phyloP scores from a whole-genome alignment of 176 grass and related monocot species.

The Aegilops umbellulata region DNA sequence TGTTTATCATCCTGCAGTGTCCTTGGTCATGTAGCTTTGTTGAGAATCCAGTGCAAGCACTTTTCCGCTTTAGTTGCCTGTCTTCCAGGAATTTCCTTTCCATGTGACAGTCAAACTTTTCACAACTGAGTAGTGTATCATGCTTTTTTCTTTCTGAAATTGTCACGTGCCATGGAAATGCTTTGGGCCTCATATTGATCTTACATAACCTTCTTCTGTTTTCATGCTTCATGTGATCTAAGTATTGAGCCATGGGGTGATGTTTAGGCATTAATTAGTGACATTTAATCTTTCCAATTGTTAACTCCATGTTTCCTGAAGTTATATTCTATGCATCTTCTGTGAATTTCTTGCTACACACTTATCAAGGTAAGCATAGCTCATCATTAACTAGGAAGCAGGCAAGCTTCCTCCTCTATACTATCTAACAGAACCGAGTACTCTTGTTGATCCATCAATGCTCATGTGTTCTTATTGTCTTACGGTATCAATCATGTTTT shows the following conservation, averaged over 20 bases:
- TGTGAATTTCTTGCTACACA: background rate
- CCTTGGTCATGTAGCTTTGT: background rate
- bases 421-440: background rate
- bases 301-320: background rate
- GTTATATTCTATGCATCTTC: background rate
- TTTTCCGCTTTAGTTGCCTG: background rate
- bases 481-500: slow-evolving; percentile 11
- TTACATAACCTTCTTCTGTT: background rate
- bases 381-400: slow-evolving; percentile 20
- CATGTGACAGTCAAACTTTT: background rate
- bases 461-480: background rate
- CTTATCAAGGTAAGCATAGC: background rate
- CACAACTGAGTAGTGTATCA: background rate
- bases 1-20: background rate
- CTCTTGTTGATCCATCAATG: slow-evolving; percentile 6
- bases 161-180: background rate
- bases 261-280: background rate
- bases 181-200: background rate
- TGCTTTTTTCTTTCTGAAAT: background rate
- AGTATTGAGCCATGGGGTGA: background rate
- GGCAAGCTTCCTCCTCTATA: slow-evolving; percentile 10
- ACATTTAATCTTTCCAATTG: slow-evolving; percentile 6
- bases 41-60: background rate
- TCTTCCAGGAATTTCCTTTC: background rate
- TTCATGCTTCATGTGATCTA: background rate